phyloP scores from a whole-genome alignment of 208 protist genomes.

The Phytomonas serpens region DNA sequence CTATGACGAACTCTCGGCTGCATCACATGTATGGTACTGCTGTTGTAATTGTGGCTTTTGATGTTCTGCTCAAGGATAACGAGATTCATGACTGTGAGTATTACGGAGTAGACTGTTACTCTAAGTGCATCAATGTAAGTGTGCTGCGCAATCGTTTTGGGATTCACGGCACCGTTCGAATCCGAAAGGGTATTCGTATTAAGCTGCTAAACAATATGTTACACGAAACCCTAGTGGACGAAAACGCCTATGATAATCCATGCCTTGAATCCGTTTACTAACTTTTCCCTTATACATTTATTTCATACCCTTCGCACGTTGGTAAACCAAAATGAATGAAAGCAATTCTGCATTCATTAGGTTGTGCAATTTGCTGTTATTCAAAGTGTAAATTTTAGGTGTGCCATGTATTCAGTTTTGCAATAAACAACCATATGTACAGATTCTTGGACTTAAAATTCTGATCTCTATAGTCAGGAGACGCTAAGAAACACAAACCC shows the following conservation, averaged over 20 bases:
- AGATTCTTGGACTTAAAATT: background rate
- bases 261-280: conserved; percentile 67
- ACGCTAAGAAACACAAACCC: background rate
- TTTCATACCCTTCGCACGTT: background rate
- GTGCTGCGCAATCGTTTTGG: conserved; percentile 61
- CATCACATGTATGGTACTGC: conserved; percentile 52
- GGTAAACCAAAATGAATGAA: background rate
- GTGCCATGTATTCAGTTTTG: conserved; percentile 10
- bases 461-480: background rate
- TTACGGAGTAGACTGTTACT: conserved; percentile 71
- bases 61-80: conserved; percentile 43
- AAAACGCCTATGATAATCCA: conserved; percentile 50
- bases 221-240: conserved; percentile 35
- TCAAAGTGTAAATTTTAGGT: background rate
- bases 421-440: background rate
- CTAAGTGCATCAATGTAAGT: conserved; percentile 26
- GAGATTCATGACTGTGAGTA: conserved; percentile 54
- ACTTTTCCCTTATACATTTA: background rate
- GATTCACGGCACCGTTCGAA: conserved; percentile 35
- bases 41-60: conserved; percentile 39
- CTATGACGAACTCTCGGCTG: conserved; percentile 21
- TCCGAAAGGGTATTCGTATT: conserved; percentile 40
- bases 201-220: conserved; percentile 62
- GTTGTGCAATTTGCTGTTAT: background rate
- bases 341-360: background rate